These are phyloP conservation scores for Thozetella sp. DNA, from an alignment of 495 filamentous ascomycete genomes.

Conservation along the genomic window DNA sequence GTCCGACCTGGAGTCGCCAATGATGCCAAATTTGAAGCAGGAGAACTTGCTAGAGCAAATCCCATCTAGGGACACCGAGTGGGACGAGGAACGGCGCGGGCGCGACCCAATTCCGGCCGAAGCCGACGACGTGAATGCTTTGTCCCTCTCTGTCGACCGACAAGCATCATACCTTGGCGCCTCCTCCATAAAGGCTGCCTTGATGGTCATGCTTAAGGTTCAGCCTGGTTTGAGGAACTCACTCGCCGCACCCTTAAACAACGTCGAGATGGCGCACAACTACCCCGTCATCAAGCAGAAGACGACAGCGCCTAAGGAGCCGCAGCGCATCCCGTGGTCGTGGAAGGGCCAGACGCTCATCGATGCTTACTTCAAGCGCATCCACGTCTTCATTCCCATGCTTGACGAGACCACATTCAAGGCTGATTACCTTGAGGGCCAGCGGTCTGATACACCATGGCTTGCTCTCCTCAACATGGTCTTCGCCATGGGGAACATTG, in stretches of 20 bases:
- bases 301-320: constrained; percentile 43
- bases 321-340: constrained; percentile 57
- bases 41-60: constrained; percentile 59
- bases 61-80: constrained; percentile 53
- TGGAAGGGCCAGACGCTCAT: constrained; percentile 66
- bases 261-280: constrained; percentile 46
- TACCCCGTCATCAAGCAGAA: constrained; percentile 50
- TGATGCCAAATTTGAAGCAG: constrained; percentile 28
- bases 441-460: constrained; percentile 72
- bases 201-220: constrained; percentile 80
- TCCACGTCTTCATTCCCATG: constrained; percentile 77
- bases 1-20: constrained; percentile 43
- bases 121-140: constrained; percentile 79
- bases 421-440: constrained; percentile 67
- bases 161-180: constrained; percentile 79
- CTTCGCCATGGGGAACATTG: constrained; percentile 76
- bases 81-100: constrained; percentile 57
- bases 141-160: constrained; percentile 71
- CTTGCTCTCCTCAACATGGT: constrained; percentile 79
- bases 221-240: constrained; percentile 64
- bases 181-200: constrained; percentile 79
- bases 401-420: constrained; percentile 76
- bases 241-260: constrained; percentile 52
- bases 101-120: constrained; percentile 65
- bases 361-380: constrained; percentile 75